Percentiles rank a stretch among this genome's conserved stretches.
phyloP scores from a whole-genome alignment of 306 rosid species.

The Lathyrus oleraceus region DNA sequence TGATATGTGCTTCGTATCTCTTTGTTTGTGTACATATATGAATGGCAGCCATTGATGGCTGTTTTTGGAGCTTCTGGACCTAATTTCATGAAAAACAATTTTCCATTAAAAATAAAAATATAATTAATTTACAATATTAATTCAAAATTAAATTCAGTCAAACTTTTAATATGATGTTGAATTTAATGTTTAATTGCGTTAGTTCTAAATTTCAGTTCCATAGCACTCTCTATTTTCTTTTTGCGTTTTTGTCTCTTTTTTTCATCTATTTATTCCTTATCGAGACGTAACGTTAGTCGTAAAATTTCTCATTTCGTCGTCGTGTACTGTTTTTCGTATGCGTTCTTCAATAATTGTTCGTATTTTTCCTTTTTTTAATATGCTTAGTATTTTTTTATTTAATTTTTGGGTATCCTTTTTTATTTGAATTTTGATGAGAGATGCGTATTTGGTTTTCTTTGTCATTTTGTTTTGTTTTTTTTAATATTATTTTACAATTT shows the following conservation, averaged over 20 bases:
- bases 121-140: background rate
- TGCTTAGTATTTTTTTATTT: too few relatives aligned
- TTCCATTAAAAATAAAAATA: constrained; percentile 12
- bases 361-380: too few relatives aligned
- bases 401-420: background rate
- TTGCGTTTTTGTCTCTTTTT: background rate
- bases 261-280: background rate
- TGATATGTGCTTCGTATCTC: constrained; percentile 25
- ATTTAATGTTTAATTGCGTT: background rate
- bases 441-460: background rate
- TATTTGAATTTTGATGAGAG: background rate
- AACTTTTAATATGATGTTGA: background rate
- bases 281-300: background rate
- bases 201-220: background rate
- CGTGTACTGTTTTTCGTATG: background rate
- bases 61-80: constrained; percentile 44
- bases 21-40: constrained; percentile 36
- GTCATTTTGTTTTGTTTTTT: background rate
- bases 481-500: background rate
- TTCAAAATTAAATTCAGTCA: constrained; percentile 13
- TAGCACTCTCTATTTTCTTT: background rate
- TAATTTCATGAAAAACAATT: constrained; percentile 30
- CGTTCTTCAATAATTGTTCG: background rate
- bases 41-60: constrained; percentile 52
- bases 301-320: background rate